Conservation (phyloP, 2,329 filamentous ascomycete genomes). For the Epicoccum nigrum region DNA sequence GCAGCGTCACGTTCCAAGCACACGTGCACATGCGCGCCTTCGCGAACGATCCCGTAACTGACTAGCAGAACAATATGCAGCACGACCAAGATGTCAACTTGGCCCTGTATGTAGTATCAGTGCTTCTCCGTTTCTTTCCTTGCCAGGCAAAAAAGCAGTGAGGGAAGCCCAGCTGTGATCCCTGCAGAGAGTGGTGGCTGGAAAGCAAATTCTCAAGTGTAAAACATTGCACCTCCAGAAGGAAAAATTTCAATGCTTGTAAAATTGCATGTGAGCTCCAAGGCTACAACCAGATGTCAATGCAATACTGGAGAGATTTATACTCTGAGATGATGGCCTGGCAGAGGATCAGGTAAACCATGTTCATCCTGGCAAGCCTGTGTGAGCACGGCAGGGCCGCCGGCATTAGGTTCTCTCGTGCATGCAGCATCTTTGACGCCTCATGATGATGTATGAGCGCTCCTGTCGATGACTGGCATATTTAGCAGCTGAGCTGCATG, state of each 20-base stretch:
- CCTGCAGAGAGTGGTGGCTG: not conserved
- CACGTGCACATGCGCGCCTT: too few relatives aligned
- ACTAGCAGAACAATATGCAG: constrained; percentile 17
- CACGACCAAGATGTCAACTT: constrained; percentile 19
- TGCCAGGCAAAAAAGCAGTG: constrained; percentile 14
- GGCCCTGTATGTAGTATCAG: constrained; percentile 22
- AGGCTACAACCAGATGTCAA: constrained; percentile 10
- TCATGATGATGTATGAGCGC: constrained; percentile 6
- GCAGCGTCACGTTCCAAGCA: not conserved
- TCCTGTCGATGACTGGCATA: not conserved
- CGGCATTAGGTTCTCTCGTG: not conserved
- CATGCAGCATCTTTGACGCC: constrained; percentile 1
- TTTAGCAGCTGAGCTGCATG: not conserved
- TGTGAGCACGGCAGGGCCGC: constrained; percentile 2
- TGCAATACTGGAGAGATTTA: constrained; percentile 13
- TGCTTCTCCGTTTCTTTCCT: constrained; percentile 27
- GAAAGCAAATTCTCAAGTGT: not conserved
- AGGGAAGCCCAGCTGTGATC: constrained; percentile 4
- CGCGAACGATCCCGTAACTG: not conserved
- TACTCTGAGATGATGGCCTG: not conserved
- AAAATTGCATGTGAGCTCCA: constrained; percentile 1
- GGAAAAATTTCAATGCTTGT: not conserved
- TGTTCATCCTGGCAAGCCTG: not conserved
- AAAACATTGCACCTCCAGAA: not conserved
- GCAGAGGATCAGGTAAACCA: not conserved